Conservation (phyloP, 257 asterid genomes). For the Anisodus acutangulus region DNA sequence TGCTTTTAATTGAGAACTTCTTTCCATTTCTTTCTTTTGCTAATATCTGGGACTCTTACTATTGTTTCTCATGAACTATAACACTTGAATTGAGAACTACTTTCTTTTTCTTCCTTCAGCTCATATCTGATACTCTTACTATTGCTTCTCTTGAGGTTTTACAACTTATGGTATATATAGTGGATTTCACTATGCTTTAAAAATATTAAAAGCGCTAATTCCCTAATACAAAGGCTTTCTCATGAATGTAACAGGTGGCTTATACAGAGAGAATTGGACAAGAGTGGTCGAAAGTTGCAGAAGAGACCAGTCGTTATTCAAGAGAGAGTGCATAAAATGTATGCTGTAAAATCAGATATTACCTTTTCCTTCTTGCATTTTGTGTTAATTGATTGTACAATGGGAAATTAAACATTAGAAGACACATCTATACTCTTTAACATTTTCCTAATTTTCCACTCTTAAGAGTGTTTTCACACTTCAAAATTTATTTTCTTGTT, state of each 20-base stretch:
- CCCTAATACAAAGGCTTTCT: conserved; percentile 31
- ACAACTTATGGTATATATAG: not conserved
- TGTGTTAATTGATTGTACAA: conserved; percentile 2
- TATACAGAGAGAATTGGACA: conserved; percentile 68
- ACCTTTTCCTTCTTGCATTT: not conserved
- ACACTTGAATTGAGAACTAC: not conserved
- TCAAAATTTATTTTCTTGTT: not conserved
- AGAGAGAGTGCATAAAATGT: conserved; percentile 46
- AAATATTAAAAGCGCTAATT: not conserved
- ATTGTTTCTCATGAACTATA: not conserved
- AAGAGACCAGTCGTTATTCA: conserved; percentile 69
- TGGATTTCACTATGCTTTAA: conserved; percentile 7
- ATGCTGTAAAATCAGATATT: conserved; percentile 37
- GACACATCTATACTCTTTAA: not conserved
- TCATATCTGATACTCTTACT: conserved; percentile 16
- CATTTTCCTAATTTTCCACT: not conserved
- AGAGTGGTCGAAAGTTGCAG: conserved; percentile 89
- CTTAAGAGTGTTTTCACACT: not conserved
- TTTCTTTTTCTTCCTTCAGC: conserved; percentile 12
- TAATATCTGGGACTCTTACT: not conserved
- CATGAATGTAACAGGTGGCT: conserved; percentile 59
- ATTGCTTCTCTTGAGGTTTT: not conserved
- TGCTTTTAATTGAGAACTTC: conserved; percentile 5
- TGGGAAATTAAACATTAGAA: conserved; percentile 18
- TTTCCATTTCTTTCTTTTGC: not conserved